phyloP scores from a whole-genome alignment of 2,329 filamentous ascomycete species.

The Trichoderma gracile region DNA sequence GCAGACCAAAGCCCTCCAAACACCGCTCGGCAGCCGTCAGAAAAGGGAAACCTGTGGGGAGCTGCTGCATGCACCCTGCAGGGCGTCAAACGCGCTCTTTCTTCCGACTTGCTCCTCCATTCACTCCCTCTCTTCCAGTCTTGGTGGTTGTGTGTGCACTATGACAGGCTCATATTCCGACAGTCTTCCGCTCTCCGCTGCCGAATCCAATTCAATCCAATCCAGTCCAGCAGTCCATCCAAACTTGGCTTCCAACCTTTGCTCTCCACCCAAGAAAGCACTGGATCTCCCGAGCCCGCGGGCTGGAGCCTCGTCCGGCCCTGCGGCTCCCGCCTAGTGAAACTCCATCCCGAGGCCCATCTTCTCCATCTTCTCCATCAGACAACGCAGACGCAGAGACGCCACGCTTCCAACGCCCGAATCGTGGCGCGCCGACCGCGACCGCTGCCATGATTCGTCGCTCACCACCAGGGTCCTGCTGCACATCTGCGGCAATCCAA shows the following conservation, averaged over 20 bases:
- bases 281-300: conserved; percentile 13
- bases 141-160: background rate
- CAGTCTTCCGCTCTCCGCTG: background rate
- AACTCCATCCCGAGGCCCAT: background rate
- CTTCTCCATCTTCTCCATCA: background rate
- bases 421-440: background rate
- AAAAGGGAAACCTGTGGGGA: conserved; percentile 14
- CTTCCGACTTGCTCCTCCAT: background rate
- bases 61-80: conserved; percentile 21
- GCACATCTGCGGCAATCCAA: background rate
- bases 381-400: background rate
- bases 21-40: conserved; percentile 10
- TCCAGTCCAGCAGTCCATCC: background rate
- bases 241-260: background rate
- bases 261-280: background rate
- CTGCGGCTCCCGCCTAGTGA: conserved; percentile 14
- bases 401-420: background rate
- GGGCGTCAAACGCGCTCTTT: conserved; percentile 2
- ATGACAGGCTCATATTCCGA: background rate
- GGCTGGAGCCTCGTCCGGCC: background rate
- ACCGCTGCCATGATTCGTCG: conserved; percentile 9
- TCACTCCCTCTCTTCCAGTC: background rate
- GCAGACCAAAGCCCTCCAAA: background rate
- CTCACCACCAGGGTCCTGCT: background rate
- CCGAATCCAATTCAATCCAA: background rate